phyloP scores from a whole-genome alignment of 306 rosid genomes.

The Hylodesmum podocarpum region DNA sequence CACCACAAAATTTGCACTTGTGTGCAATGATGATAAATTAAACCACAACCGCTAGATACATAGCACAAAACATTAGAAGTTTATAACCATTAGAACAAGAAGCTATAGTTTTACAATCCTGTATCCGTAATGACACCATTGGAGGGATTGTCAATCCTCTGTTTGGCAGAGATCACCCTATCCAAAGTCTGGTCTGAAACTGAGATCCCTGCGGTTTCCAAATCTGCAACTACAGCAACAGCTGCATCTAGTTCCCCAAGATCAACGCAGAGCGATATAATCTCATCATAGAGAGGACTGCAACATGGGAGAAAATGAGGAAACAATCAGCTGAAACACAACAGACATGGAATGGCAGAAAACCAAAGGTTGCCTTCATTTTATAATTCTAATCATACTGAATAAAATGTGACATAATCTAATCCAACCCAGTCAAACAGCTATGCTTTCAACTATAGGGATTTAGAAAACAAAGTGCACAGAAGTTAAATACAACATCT shows the following conservation, averaged over 20 bases:
- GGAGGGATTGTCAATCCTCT: constrained; percentile 31
- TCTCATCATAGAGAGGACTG: constrained; percentile 87
- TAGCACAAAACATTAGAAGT: neutral
- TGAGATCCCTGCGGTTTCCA: constrained; percentile 77
- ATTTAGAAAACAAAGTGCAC: neutral
- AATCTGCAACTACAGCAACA: constrained; percentile 87
- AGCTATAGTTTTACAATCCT: constrained; percentile 15
- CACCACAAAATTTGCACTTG: constrained; percentile 36
- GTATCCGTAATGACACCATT: constrained; percentile 8
- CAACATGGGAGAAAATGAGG: constrained; percentile 23
- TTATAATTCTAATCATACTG: neutral
- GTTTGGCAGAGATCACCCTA: constrained; percentile 72
- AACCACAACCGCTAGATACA: neutral
- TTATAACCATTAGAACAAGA: neutral
- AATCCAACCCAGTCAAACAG: constrained; percentile 7
- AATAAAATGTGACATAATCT: constrained; percentile 1
- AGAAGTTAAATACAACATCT: neutral
- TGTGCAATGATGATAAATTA: constrained; percentile 7
- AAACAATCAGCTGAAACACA: constrained; percentile 18
- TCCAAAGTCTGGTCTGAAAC: constrained; percentile 86
- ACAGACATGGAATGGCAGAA: constrained; percentile 3
- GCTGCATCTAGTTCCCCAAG: constrained; percentile 95
- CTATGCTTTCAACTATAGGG: neutral
- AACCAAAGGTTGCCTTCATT: constrained; percentile 2
- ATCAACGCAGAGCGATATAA: constrained; percentile 73